phyloP scores from a whole-genome alignment of 169 alveolate species.

The Cytauxzoon felis region DNA sequence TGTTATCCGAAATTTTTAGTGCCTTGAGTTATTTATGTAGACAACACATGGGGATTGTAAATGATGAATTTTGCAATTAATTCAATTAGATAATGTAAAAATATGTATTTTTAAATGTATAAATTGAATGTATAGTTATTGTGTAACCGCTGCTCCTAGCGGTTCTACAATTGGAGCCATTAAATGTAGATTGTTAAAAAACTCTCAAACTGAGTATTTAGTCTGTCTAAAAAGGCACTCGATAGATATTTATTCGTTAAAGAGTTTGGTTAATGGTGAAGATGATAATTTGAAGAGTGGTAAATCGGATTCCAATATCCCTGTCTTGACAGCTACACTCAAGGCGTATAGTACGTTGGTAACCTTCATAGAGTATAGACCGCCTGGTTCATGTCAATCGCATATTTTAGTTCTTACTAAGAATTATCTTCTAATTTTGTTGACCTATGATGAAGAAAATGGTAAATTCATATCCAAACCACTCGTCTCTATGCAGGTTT shows the following conservation, averaged over 20 bases:
- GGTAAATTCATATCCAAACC: constrained; percentile 14
- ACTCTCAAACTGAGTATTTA: constrained; percentile 35
- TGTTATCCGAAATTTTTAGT: too few relatives aligned
- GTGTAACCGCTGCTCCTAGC: constrained; percentile 56
- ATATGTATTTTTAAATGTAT: background rate
- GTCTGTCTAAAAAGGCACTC: constrained; percentile 58
- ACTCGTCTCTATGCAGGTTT: constrained; percentile 42
- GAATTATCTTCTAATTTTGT: constrained; percentile 17
- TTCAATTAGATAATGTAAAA: too few relatives aligned
- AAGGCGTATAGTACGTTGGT: constrained; percentile 43
- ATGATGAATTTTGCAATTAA: too few relatives aligned
- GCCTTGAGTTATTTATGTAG: too few relatives aligned
- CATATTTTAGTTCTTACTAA: constrained; percentile 44
- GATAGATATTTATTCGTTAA: constrained; percentile 56
- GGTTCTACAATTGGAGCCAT: constrained; percentile 55
- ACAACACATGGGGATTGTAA: too few relatives aligned
- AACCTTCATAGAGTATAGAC: constrained; percentile 44
- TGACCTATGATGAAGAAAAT: constrained; percentile 35
- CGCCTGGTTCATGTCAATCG: constrained; percentile 46
- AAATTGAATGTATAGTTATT: constrained; percentile 40
- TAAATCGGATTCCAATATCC: constrained; percentile 7
- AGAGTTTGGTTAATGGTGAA: background rate
- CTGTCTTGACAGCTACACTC: constrained; percentile 38
- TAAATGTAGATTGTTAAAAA: constrained; percentile 35
- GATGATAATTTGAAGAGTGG: background rate